These are phyloP conservation scores for Favolaschia claudopus DNA, from an alignment of 768 basidiomycete genomes.

Conservation along the genomic window DNA sequence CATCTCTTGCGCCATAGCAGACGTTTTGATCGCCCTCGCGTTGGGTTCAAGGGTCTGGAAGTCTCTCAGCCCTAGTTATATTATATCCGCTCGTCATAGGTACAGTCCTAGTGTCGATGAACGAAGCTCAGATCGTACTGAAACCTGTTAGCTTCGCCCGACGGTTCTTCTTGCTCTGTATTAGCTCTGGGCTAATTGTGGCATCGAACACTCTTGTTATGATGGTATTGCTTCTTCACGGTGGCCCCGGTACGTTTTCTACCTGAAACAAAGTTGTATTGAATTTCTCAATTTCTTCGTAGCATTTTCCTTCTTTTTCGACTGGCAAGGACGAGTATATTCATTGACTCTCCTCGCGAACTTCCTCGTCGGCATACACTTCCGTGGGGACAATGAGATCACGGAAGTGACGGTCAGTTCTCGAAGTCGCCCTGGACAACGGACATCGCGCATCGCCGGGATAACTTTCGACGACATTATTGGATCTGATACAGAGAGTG, in stretches of 20 bases:
- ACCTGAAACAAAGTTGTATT: background rate
- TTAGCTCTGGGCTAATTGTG: slow-evolving; percentile 11
- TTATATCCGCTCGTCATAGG: background rate
- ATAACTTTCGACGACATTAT: too few relatives aligned
- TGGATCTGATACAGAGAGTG: too few relatives aligned
- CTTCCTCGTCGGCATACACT: slow-evolving; percentile 10
- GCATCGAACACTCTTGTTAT: slow-evolving; percentile 7
- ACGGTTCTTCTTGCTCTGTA: background rate
- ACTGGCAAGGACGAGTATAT: slow-evolving; percentile 10
- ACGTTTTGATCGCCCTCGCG: background rate
- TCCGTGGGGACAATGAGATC: slow-evolving; percentile 3
- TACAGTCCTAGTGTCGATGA: too few relatives aligned
- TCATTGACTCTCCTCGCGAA: slow-evolving; percentile 4
- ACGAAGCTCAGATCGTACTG: too few relatives aligned
- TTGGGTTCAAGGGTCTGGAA: slow-evolving; percentile 1
- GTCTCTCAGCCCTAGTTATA: background rate
- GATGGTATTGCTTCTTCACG: background rate
- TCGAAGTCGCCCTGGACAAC: too few relatives aligned
- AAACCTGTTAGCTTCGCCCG: background rate
- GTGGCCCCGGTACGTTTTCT: background rate
- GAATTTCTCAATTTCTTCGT: too few relatives aligned
- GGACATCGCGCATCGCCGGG: too few relatives aligned
- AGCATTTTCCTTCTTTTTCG: slow-evolving; percentile 2
- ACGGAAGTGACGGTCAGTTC: too few relatives aligned
- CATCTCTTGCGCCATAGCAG: slow-evolving; percentile 2